These are phyloP conservation scores for Chimonanthus praecox DNA, from an alignment of 164 flowering plant species.

Conservation along the genomic window DNA sequence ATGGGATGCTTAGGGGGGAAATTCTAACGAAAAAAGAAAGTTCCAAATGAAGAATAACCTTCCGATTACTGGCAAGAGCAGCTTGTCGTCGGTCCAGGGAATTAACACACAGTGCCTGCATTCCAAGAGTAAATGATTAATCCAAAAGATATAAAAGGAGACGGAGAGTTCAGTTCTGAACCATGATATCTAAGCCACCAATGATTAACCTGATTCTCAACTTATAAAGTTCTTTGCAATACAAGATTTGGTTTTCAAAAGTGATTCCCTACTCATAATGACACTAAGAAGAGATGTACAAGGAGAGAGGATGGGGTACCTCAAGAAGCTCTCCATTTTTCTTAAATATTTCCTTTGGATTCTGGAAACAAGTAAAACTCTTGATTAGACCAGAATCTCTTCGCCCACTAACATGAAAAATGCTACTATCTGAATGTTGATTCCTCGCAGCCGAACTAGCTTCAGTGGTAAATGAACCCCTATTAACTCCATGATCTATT, in stretches of 20 bases:
- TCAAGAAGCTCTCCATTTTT: conserved; percentile 90
- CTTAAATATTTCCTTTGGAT: conserved; percentile 61
- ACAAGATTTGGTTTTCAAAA: background rate
- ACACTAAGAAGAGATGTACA: background rate
- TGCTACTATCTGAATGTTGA: conserved; percentile 26
- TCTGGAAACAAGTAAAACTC: conserved; percentile 39
- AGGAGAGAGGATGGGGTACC: conserved; percentile 35
- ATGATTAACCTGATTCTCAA: background rate
- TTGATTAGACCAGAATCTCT: conserved; percentile 25
- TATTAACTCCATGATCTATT: conserved; percentile 23
- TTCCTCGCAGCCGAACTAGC: conserved; percentile 31
- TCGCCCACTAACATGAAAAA: conserved; percentile 30
- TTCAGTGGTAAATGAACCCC: conserved; percentile 23
- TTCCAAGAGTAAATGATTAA: background rate
- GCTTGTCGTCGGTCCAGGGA: conserved; percentile 62
- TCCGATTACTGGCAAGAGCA: conserved; percentile 77
- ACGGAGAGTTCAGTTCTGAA: background rate
- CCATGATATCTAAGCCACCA: background rate
- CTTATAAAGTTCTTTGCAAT: background rate
- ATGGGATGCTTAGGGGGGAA: background rate
- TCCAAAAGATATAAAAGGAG: background rate
- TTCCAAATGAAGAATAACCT: conserved; percentile 40
- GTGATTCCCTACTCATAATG: background rate
- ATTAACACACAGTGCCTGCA: conserved; percentile 84
- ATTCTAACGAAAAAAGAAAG: background rate